A percentile compares a stretch with the other conserved stretches of the same genome.
phyloP scores from a whole-genome alignment of 108 stramenopile genomes.

The Schizochytrium sp. region DNA sequence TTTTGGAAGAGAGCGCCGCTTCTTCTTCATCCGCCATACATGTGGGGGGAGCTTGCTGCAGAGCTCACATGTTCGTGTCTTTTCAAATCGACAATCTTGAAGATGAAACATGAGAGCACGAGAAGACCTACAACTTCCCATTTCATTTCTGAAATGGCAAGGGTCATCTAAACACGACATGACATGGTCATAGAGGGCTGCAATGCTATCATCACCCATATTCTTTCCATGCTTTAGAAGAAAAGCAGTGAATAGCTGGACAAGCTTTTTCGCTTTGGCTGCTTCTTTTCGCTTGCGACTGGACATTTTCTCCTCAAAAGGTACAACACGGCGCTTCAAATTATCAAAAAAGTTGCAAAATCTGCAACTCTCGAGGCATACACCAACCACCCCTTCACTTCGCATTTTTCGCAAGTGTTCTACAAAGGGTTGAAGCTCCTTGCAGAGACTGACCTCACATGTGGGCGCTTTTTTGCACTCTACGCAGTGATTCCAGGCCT shows the following conservation, averaged over 20 bases:
- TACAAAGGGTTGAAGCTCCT: not conserved
- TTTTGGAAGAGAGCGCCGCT: constrained; percentile 28
- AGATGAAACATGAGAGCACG: constrained; percentile 43
- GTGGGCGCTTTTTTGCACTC: not conserved
- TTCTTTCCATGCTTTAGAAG: not conserved
- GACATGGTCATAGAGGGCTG: not conserved
- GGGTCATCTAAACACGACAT: constrained; percentile 26
- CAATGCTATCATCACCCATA: constrained; percentile 12
- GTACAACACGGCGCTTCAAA: not conserved
- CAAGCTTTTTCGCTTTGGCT: constrained; percentile 23
- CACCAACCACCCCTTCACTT: not conserved
- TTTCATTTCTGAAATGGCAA: constrained; percentile 1
- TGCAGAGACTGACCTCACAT: not conserved
- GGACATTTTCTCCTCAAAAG: constrained; percentile 17
- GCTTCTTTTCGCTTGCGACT: constrained; percentile 22
- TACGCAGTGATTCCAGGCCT: constrained; percentile 57
- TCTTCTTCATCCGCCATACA: constrained; percentile 55
- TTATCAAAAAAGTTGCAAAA: constrained; percentile 41
- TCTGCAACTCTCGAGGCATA: constrained; percentile 38
- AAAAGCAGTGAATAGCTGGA: constrained; percentile 27
- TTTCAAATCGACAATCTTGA: not conserved
- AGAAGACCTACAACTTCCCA: constrained; percentile 47
- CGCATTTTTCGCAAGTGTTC: not conserved
- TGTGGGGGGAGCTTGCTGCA: constrained; percentile 56
- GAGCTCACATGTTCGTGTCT: constrained; percentile 33